A percentile compares a stretch with the other conserved stretches of the same genome.
Conservation (phyloP, 495 filamentous ascomycete genomes). For the Durotheca rogersii region DNA sequence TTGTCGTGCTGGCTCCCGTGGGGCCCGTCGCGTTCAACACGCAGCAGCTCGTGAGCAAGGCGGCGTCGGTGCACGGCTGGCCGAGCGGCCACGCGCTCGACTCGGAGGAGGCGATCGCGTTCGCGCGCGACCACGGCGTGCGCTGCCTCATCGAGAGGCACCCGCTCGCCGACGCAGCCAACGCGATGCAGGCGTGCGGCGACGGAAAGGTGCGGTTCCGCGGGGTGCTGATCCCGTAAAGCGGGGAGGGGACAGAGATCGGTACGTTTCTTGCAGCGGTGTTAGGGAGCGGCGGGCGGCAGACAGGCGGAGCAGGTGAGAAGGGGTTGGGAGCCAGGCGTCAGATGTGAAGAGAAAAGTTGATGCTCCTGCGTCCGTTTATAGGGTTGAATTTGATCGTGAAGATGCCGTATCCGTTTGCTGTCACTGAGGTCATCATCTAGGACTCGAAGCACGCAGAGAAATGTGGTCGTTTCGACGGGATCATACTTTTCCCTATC, state of each 20-base stretch:
- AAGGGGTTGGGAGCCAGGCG: too few species aligned
- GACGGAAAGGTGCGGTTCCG: slow-evolving; percentile 52
- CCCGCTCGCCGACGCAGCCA: slow-evolving; percentile 56
- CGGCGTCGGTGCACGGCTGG: slow-evolving; percentile 59
- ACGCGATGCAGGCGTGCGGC: slow-evolving; percentile 52
- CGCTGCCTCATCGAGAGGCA: slow-evolving; percentile 66
- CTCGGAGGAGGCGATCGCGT: slow-evolving; percentile 64
- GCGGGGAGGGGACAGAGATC: background rate
- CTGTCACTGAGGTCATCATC: too few species aligned
- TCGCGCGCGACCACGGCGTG: slow-evolving; percentile 57
- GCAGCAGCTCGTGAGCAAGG: slow-evolving; percentile 47
- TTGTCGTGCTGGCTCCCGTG: slow-evolving; percentile 57
- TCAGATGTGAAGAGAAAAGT: too few species aligned
- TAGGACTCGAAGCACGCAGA: too few species aligned
- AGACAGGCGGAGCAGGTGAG: too few species aligned
- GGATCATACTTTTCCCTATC: too few species aligned
- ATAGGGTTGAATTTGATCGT: too few species aligned
- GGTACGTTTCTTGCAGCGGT: too few species aligned
- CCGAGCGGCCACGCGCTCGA: slow-evolving; percentile 64
- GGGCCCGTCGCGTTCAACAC: slow-evolving; percentile 57
- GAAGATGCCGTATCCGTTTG: too few species aligned
- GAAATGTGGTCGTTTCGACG: too few species aligned
- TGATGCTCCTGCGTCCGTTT: too few species aligned
- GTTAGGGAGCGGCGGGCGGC: background rate
- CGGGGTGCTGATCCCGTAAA: slow-evolving; percentile 54